phyloP scores from a whole-genome alignment of 2,329 filamentous ascomycete species.

The Claviceps sp. region DNA sequence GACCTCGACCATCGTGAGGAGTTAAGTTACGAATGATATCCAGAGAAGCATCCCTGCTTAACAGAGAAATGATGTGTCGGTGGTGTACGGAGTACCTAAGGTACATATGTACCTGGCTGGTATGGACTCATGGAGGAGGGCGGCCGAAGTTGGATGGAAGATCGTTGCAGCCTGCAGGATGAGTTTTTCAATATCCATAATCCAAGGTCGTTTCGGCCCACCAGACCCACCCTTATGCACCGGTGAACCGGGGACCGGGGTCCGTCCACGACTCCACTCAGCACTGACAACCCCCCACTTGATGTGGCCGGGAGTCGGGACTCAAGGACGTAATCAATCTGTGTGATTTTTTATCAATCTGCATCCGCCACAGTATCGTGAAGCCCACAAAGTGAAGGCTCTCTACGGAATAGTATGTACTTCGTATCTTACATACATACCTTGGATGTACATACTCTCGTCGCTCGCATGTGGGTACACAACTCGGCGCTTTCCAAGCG shows the following conservation, averaged over 20 bases:
- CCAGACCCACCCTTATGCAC: neutral
- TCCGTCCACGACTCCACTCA: neutral
- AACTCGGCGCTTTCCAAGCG: neutral
- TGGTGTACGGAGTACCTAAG: too few relatives aligned
- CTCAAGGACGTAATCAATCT: neutral
- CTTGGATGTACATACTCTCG: neutral
- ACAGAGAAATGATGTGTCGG: too few relatives aligned
- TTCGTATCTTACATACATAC: too few relatives aligned
- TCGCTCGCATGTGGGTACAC: neutral
- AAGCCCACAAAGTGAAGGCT: neutral
- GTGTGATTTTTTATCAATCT: conserved; percentile 1
- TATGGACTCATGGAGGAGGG: neutral
- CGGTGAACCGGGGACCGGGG: too few relatives aligned
- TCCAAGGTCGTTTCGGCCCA: neutral
- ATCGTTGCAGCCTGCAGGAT: neutral
- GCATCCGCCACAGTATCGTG: neutral
- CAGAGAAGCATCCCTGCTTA: too few relatives aligned
- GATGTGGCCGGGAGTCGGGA: neutral
- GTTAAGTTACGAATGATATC: too few relatives aligned
- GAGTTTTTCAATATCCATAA: neutral
- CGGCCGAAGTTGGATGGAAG: neutral
- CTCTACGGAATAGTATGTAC: neutral
- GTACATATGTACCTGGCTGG: too few relatives aligned
- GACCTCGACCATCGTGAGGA: neutral
- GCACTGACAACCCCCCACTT: neutral